Base-by-base conservation (phyloP, 805 yeast genomes). In the Brettanomyces sp. region DNA sequence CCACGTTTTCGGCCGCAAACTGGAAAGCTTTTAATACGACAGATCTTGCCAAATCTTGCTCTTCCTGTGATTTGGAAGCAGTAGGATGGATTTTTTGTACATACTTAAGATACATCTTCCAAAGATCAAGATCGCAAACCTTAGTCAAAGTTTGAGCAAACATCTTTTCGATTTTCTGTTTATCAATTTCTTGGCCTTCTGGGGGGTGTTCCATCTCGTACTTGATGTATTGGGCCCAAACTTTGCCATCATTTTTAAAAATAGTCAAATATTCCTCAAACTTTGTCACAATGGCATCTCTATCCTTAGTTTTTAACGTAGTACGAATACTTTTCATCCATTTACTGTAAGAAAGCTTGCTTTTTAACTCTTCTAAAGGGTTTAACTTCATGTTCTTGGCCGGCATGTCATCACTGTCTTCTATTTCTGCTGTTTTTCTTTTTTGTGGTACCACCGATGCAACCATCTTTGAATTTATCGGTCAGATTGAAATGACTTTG, bases 11-110 rank as follows among this genome's bases (percentile, higher is more conserved):
- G 18, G 85, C 68, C 1, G 95, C 95, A 59, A 85, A 77, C 49
- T 89, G 95, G 60, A 81, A 91, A 0, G 96, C 95, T 58, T 80
- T 83, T 14, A 82, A 70, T 12, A 90, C 85, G 1, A 77, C 74
- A 9, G 80, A 74, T 51, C 93, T 69, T 0, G 93, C 90, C 51
- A 75, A 80, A 58, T 84, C 95, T 9, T 28, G 32, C 11, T 28
- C 32, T 12, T 35, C 37, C 13, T 7, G 22, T n/a, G 14, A n/a
- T n/a, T 35, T 18, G 34, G 93, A 93, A 23, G 91, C 95, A 36
- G 48, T 52, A 22, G 83, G 72, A 55, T 85, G 80, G 46, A 74
- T 77, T 39, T 87, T 70, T 46, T 90, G 78, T 28, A 90, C 87
- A 60, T 85, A 87, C 41, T 75, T 76, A 28, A 93, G 74, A 62